Evolutionary conservation across 495 filamentous ascomycete species (phyloP), one percentile per base, ranked within the genome.

Genomic region (Mycothermus thermophilus): DNA sequence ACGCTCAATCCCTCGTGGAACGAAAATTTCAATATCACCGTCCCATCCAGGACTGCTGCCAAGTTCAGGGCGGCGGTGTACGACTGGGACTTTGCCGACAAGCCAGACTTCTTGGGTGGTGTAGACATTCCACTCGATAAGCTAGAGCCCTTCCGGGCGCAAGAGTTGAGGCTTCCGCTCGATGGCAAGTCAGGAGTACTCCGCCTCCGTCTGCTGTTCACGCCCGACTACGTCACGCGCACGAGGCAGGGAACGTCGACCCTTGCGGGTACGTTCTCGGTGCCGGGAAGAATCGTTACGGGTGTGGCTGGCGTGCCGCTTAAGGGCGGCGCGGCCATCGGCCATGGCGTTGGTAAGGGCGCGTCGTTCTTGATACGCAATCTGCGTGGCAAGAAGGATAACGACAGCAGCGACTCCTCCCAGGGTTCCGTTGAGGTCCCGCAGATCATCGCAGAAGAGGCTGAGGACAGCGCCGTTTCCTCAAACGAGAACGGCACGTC

Each of bases 41-140:
- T 99, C 47, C 75, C 77, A 26, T 88, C 83, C 3, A 64, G 90
- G 22, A 93, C 84, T 7, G 85, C 74, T 0, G 79, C 85, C n/a
- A 66, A 86, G 9, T 90, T 96, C 63, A 71, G 69, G 14, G 79
- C 86, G 37, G 77, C 80, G 27, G 72, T 95, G 5, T 90, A 79
- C 51, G 90, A 99, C 52, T 99, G 85, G 77, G 90, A 99, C 52
- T 83, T 93, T 62, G 86, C 77, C 32, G 82, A 85, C 55, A 84
- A 82, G 52, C 83, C 83, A 1, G 90, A 96, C 59, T 82, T 80
- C 48, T 61, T 99, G 8, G 85, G 87, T 24, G 67, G 64, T 28
- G 57, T 81, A 2, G 63, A 63, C n/a, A 85, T 99, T 45, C 75
- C 90, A 52, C 72, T 99, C 9, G 69, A 75, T 27, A 53, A 69